phyloP scores from a whole-genome alignment of 495 filamentous ascomycete species.

The Pyrenula aspistea region DNA sequence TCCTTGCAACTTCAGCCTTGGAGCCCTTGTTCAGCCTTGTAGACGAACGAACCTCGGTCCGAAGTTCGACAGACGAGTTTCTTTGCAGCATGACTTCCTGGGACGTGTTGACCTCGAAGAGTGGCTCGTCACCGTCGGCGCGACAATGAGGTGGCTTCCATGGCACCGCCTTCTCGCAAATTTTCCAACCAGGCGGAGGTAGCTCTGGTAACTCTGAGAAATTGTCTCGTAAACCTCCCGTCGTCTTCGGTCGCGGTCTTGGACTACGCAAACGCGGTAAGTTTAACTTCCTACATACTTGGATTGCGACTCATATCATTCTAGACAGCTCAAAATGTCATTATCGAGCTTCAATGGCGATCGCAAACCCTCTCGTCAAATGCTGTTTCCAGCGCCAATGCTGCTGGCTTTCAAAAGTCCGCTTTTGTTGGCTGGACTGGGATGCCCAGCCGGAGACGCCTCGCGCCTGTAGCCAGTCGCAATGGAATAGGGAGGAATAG shows the following conservation, averaged over 20 bases:
- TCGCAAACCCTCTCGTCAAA: constrained; percentile 19
- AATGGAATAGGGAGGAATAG: constrained; percentile 55
- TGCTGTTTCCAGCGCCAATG: constrained; percentile 24
- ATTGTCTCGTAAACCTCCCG: constrained; percentile 88
- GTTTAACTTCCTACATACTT: constrained; percentile 12
- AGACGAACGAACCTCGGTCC: constrained; percentile 24
- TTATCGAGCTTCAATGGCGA: constrained; percentile 74
- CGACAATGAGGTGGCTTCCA: constrained; percentile 9
- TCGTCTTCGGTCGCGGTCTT: constrained; percentile 71
- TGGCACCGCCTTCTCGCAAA: constrained; percentile 51
- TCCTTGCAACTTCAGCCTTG: constrained; percentile 2
- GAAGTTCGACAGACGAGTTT: constrained; percentile 7
- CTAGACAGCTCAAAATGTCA: constrained; percentile 84
- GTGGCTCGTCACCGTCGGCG: background rate
- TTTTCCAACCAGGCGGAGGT: constrained; percentile 63
- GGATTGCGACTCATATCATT: background rate
- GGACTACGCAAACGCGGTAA: constrained; percentile 76
- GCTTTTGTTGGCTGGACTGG: constrained; percentile 92
- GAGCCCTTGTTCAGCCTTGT: constrained; percentile 3
- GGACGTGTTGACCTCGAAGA: no score
- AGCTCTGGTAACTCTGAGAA: constrained; percentile 72
- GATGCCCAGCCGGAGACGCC: constrained; percentile 79
- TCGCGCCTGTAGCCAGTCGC: constrained; percentile 57
- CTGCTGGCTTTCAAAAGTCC: constrained; percentile 44
- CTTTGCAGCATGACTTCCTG: constrained; percentile 3